phyloP scores from a whole-genome alignment of 495 filamentous ascomycete species.

The Thozetella sp. region DNA sequence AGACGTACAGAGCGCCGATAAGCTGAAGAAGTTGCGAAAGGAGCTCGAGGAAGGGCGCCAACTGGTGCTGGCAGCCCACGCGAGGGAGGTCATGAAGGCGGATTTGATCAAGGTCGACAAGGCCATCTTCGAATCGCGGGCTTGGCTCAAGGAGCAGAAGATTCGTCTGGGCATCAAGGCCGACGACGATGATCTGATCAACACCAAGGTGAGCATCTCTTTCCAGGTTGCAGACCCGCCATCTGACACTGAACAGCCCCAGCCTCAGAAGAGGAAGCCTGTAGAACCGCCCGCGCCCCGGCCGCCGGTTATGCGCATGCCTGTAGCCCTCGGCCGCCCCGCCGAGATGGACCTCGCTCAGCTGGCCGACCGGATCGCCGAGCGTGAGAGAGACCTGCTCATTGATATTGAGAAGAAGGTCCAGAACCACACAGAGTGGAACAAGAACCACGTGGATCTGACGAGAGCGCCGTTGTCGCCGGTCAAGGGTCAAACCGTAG shows the following conservation, averaged over 20 bases:
- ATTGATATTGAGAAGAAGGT: slow-evolving; percentile 79
- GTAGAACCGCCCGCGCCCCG: slow-evolving; percentile 54
- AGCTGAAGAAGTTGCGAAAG: slow-evolving; percentile 86
- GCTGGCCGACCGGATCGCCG: slow-evolving; percentile 73
- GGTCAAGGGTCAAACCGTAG: slow-evolving; percentile 64
- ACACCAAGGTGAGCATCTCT: slow-evolving; percentile 74
- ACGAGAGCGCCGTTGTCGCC: slow-evolving; percentile 82
- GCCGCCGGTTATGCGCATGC: slow-evolving; percentile 59
- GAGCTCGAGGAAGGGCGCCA: slow-evolving; percentile 90
- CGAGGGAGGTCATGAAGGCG: slow-evolving; percentile 75
- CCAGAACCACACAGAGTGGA: slow-evolving; percentile 83
- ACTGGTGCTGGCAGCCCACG: slow-evolving; percentile 72
- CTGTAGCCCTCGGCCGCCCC: slow-evolving; percentile 68
- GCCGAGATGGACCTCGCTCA: slow-evolving; percentile 75
- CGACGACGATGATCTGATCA: slow-evolving; percentile 93
- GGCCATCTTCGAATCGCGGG: slow-evolving; percentile 77
- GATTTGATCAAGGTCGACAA: slow-evolving; percentile 75
- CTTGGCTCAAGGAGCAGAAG: slow-evolving; percentile 82
- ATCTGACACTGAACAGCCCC: slow-evolving; percentile 37
- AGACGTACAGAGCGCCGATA: slow-evolving; percentile 92
- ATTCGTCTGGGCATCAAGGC: slow-evolving; percentile 85
- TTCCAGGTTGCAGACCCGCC: slow-evolving; percentile 4
- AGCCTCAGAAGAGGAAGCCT: slow-evolving; percentile 72
- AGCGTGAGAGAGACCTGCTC: slow-evolving; percentile 80
- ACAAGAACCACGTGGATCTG: slow-evolving; percentile 79